Base-by-base conservation (phyloP, 805 yeast species). In the Ogataea angusta region DNA sequence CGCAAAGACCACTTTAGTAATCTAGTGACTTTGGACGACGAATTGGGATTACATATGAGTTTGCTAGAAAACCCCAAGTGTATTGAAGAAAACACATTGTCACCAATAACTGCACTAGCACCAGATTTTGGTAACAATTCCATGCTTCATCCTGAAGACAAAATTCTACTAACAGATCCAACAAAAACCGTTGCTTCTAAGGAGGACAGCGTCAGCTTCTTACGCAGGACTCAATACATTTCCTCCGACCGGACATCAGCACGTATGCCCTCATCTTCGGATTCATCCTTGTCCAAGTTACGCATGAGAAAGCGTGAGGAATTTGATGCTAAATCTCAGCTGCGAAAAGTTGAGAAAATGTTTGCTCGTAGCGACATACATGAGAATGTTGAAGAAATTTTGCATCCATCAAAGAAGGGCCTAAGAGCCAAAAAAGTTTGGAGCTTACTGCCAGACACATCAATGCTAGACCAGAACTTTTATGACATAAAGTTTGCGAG, bases 161-260 rank as follows among this genome's bases (percentile, higher is more conserved):
- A 79, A 48, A 75, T 75, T 8, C 70, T 91, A 36, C 70, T 93
- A 40, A 76, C 88, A 57, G 96, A 89, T 59, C 95, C 96, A 17
- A 78, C 75, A 3, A 70, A 74, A 17, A 69, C 73, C 15, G 67
- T 69, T 44, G 61, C 57, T 59, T 42, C 75, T 56, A 45, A 59
- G 32, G 51, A 58, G 9, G 62, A 59, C 21, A 44, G 42, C 29
- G 69, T 65, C 18, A 56, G 65, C n/a, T 90, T 91, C 65, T 72
- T 91, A 59, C 81, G 97, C 68, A 80, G 98, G 67, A 91, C 99
- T 0, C 98, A 93, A 59, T 91, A 91, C 60, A 84, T 88, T 44
- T 76, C 95, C 9, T 78, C 85, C 26, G 81, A 78, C 37, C 72
- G 72, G 57, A 64, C 39, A 10, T 18, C 57, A 6, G 10, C 10